Evolutionary conservation across 2,329 filamentous ascomycete genomes (phyloP).

Genomic region (Orbilia ellipsospora): DNA sequence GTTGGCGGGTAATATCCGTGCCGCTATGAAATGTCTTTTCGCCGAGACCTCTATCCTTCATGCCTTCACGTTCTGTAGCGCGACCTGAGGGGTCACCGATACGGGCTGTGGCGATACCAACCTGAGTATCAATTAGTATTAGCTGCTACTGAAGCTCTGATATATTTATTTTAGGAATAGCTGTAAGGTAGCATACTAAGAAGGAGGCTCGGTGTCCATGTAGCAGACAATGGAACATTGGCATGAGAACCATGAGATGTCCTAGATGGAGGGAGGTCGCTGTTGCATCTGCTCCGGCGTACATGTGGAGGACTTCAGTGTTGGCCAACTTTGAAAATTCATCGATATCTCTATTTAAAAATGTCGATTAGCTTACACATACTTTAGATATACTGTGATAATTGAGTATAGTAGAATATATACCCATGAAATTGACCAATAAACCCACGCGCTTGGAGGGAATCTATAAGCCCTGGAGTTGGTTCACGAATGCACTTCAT

Average conservation of each 20-base stretch:
- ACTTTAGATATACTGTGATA: too few species aligned
- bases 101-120: conserved; percentile 80
- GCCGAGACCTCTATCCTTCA: conserved; percentile 38
- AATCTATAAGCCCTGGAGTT: conserved; percentile 16
- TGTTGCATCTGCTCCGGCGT: conserved; percentile 85
- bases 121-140: conserved; percentile 59
- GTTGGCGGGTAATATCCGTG: conserved; percentile 23
- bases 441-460: conserved; percentile 29
- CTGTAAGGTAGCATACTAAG: conserved; percentile 1
- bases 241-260: conserved; percentile 83
- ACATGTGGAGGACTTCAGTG: conserved; percentile 63
- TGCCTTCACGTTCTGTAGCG: conserved; percentile 56
- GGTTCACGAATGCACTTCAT: conserved; percentile 39
- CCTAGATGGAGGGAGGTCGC: conserved; percentile 82
- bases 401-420: neutral
- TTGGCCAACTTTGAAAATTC: conserved; percentile 33
- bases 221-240: conserved; percentile 84
- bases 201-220: conserved; percentile 74
- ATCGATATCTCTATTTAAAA: conserved; percentile 19
- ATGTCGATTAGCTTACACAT: neutral
- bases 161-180: conserved; percentile 4
- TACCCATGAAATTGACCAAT: conserved; percentile 51
- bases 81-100: conserved; percentile 83
- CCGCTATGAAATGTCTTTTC: conserved; percentile 32
- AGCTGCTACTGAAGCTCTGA: conserved; percentile 40